A percentile compares a stretch with the other conserved stretches of the same genome.
Conservation (phyloP, 2,329 filamentous ascomycete species). For the Alternaria panax region DNA sequence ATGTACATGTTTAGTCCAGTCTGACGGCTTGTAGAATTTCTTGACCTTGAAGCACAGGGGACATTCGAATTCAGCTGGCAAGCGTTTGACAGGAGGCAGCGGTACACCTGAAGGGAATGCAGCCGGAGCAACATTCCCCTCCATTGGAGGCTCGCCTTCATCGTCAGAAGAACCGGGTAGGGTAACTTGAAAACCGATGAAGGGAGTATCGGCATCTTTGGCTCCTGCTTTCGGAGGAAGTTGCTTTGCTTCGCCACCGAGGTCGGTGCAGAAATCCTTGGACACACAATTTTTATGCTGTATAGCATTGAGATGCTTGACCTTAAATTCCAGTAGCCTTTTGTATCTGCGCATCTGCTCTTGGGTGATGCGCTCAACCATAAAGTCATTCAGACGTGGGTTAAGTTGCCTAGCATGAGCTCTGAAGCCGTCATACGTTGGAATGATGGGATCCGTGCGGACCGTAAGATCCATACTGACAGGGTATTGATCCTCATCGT, state of each 20-base stretch:
- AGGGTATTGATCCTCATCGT: slow-evolving; percentile 60
- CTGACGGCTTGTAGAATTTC: slow-evolving; percentile 87
- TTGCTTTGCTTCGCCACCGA: slow-evolving; percentile 70
- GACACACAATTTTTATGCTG: slow-evolving; percentile 66
- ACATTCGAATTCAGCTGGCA: slow-evolving; percentile 91
- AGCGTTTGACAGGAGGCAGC: slow-evolving; percentile 75
- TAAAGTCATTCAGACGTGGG: slow-evolving; percentile 69
- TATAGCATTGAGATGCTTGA: slow-evolving; percentile 72
- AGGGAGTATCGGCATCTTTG: slow-evolving; percentile 65
- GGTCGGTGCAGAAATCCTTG: slow-evolving; percentile 67
- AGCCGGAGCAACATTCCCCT: slow-evolving; percentile 73
- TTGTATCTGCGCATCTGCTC: slow-evolving; percentile 85
- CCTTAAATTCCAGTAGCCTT: slow-evolving; percentile 71
- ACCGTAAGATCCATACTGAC: slow-evolving; percentile 68
- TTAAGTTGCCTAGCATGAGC: slow-evolving; percentile 77
- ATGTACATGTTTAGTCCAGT: slow-evolving; percentile 96
- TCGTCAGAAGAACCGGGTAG: slow-evolving; percentile 67
- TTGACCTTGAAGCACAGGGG: slow-evolving; percentile 85
- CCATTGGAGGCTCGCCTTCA: slow-evolving; percentile 69
- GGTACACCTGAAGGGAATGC: slow-evolving; percentile 84
- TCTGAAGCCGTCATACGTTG: slow-evolving; percentile 78
- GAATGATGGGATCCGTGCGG: slow-evolving; percentile 71
- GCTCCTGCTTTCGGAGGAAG: slow-evolving; percentile 67
- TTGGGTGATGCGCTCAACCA: slow-evolving; percentile 82
- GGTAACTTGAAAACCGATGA: slow-evolving; percentile 63